Base-by-base conservation (phyloP, 2,329 filamentous ascomycete genomes). In the Colletotrichum sp. region DNA sequence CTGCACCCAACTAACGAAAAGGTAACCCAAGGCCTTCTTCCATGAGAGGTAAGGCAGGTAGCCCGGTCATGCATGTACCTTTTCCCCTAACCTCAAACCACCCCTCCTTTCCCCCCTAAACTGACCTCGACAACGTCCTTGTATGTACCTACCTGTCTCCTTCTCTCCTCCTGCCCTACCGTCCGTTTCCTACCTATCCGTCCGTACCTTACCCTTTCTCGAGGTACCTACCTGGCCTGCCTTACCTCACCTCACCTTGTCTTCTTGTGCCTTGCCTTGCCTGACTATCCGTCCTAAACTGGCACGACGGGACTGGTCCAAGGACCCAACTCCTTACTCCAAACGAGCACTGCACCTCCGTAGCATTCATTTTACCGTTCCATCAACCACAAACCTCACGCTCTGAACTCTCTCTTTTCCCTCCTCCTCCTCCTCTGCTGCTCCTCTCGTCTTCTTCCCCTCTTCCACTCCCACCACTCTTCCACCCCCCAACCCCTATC, bases 401-500 rank as follows among this genome's bases (percentile, higher is more conserved):
- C 21, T 60, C 30, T 21, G 30, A 30, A 34, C 34, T 56, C 71
- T 66, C 70, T 34, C 56, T 60, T 48, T 38, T 43, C 43, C 28
- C 60, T 75, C 10, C 58, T 73, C 32, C 38, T 56, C 61, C 58
- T 65, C 48, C n/a, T 52, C 43, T 52, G n/a, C 43, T 52, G 43
- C 43, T 52, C 43, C 43, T 52, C 28, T 48, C 62, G 43, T 36
- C 60, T 32, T 70, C 32, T 70, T 64, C 32, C 66, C 56, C 62
- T 64, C 70, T 66, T 64, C 43, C 60, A 58, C 58, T 67, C 36
- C 60, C 36, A 60, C 66, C 48, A 60, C 43, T 36, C 66, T 62
- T 48, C 56, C 48, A 65, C 55, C 52, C 66, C 70, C 62, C 69
- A 48, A 43, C 66, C 70, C 66, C 61, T 76, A 76, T 78, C 75